Evolutionary conservation across 768 basidiomycete species (phyloP).

Genomic region (Tricholoma flavovirens): DNA sequence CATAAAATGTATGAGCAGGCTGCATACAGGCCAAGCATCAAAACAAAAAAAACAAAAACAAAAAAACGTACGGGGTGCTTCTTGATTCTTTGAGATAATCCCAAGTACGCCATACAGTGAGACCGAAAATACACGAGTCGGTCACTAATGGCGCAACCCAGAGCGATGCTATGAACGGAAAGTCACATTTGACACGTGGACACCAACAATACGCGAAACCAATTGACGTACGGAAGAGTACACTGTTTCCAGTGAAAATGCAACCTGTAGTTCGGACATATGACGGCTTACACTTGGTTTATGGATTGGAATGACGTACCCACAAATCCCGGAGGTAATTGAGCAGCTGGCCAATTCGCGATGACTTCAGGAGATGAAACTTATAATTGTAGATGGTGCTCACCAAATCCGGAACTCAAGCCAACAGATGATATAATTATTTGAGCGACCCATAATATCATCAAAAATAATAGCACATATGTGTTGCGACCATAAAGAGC

Average conservation of each 20-base stretch:
- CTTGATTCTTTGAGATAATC: conserved; percentile 5
- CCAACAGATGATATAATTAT: conserved; percentile 20
- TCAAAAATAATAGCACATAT: conserved; percentile 13
- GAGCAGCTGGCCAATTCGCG: conserved; percentile 13
- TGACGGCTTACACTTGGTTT: too few relatives aligned
- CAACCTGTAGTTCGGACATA: conserved; percentile 14
- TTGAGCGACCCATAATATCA: conserved; percentile 20
- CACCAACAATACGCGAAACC: background rate
- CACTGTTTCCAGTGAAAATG: conserved; percentile 18
- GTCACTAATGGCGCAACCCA: conserved; percentile 22
- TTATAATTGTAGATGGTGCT: conserved; percentile 2
- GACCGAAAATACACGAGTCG: conserved; percentile 12
- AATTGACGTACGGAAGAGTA: conserved; percentile 18
- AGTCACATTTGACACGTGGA: too few relatives aligned
- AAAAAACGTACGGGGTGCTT: conserved; percentile 11
- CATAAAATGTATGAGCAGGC: background rate
- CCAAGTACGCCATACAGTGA: conserved; percentile 11
- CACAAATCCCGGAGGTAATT: conserved; percentile 18
- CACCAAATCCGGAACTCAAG: conserved; percentile 21
- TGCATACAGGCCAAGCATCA: background rate
- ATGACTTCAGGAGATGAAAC: background rate
- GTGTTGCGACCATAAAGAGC: conserved; percentile 21
- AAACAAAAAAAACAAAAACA: too few relatives aligned
- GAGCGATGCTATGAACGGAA: conserved; percentile 13
- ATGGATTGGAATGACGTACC: conserved; percentile 10